Evolutionary conservation across 371 early-diverging fungal genomes (phyloP).

Genomic region (Mortierella sp.): DNA sequence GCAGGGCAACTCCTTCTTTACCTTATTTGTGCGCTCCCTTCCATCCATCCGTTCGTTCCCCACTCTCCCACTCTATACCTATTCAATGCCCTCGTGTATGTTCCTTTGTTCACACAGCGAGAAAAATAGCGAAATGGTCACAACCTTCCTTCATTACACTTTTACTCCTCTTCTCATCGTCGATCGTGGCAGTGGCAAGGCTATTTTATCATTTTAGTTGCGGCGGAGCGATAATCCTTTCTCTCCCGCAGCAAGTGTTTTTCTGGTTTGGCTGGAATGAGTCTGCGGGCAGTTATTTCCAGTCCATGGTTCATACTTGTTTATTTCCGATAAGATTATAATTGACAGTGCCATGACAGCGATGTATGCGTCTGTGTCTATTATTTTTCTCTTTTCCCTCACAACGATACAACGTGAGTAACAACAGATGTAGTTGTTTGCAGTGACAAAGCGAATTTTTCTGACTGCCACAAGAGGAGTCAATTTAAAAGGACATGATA

Average conservation of each 20-base stretch:
- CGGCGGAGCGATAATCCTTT: neutral
- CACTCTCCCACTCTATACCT: neutral
- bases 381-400: neutral
- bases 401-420: constrained; percentile 1
- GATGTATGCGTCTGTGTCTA: constrained; percentile 8
- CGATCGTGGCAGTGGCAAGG: neutral
- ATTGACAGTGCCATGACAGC: constrained; percentile 1
- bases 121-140: neutral
- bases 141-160: neutral
- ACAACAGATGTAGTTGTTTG: neutral
- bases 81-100: neutral
- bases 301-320: constrained; percentile 6
- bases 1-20: neutral
- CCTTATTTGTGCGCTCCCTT: neutral
- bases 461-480: neutral
- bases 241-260: neutral
- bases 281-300: neutral
- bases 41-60: neutral
- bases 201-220: neutral
- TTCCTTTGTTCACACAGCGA: neutral
- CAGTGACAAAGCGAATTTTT: neutral
- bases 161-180: neutral
- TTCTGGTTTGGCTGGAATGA: neutral
- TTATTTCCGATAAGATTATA: constrained; percentile 8
- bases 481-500: neutral